A percentile compares a stretch with the other conserved stretches of the same genome.
These are phyloP conservation scores for Pseudocercospora macadamiae DNA, from an alignment of 2,329 filamentous ascomycete species.

Conservation along the genomic window DNA sequence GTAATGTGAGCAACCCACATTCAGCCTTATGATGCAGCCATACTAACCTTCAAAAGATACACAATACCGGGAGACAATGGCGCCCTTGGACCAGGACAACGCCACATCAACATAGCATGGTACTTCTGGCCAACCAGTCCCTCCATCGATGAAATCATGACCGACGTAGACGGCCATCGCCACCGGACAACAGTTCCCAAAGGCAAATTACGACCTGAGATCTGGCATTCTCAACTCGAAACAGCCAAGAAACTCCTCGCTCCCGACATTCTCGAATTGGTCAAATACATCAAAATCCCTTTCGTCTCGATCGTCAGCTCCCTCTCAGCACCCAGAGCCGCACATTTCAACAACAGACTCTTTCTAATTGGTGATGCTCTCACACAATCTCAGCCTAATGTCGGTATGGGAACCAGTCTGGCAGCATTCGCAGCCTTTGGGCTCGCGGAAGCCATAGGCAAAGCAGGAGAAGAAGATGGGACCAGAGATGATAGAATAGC, in stretches of 20 bases:
- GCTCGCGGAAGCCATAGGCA: constrained; percentile 31
- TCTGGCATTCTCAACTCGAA: constrained; percentile 34
- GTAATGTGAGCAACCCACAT: constrained; percentile 17
- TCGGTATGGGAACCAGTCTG: constrained; percentile 33
- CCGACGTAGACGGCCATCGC: constrained; percentile 32
- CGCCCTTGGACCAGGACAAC: constrained; percentile 27
- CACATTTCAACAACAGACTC: constrained; percentile 32
- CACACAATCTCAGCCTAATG: constrained; percentile 34
- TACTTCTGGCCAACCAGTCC: constrained; percentile 26
- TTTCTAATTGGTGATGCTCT: constrained; percentile 38
- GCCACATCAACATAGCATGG: constrained; percentile 37
- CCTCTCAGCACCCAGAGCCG: constrained; percentile 27
- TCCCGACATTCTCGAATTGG: constrained; percentile 31
- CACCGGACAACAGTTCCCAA: constrained; percentile 35
- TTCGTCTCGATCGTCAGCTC: constrained; percentile 36
- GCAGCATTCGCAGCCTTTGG: constrained; percentile 28
- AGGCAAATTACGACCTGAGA: constrained; percentile 33
- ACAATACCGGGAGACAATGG: constrained; percentile 36
- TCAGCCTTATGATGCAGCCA: too few species aligned
- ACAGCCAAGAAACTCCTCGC: constrained; percentile 26
- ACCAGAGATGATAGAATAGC: constrained; percentile 18
- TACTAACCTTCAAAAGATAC: constrained; percentile 22
- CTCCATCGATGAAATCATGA: constrained; percentile 34
- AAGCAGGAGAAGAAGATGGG: constrained; percentile 10
- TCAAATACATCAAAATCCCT: constrained; percentile 31